Base-by-base conservation (phyloP, 1,284 basidiomycete genomes). In the Tilletia indica region DNA sequence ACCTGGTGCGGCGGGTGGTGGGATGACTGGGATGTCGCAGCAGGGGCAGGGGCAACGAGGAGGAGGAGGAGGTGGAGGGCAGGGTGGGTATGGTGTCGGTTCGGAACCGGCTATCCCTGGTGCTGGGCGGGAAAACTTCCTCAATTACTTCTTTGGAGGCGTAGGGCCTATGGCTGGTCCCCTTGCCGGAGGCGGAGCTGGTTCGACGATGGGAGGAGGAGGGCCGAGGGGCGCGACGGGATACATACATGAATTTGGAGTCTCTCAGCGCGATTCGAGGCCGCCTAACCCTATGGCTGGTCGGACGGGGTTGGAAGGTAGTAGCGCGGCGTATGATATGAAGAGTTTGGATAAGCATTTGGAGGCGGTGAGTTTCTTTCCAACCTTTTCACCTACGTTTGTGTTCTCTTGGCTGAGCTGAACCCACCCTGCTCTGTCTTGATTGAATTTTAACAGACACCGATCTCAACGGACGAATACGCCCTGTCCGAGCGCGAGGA, bases 301-400 rank as follows among this genome's bases (percentile, higher is more conserved):
- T 42, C 90, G 85, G 85, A 89, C 70, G 3, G 86, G 86, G 39
- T 83, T 91, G 68, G 93, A 94, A 80, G 91, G 90, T 69, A 91
- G 88, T 82, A 92, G 89, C 78, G 92, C 94, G 67, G 94, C 93
- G 49, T 98, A 90, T 85, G 95, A 99, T 85, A 99, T 99, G 97
- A 97, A 95, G 88, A 96, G 93, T 82, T 87, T 99, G 67, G 94
- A 95, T 73, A 95, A 92, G 86, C 96, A 99, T 68, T 77, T 86
- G 19, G 85, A 85, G 67, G 82, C 84, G 25, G 83, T 77, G 51
- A 71, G 73, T 67, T 5, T 70, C 56, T 21, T 45, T 70, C 39
- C 39, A 14, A 6, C 31, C 3, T 25, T 47, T 36, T 42, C 16
- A 8, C 1, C 42, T 45, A 9, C 1, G 42, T 9, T 45, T 14